Evolutionary conservation across 768 basidiomycete species (phyloP), one percentile per base, ranked within the genome.

Genomic region (Mycena polygramma): DNA sequence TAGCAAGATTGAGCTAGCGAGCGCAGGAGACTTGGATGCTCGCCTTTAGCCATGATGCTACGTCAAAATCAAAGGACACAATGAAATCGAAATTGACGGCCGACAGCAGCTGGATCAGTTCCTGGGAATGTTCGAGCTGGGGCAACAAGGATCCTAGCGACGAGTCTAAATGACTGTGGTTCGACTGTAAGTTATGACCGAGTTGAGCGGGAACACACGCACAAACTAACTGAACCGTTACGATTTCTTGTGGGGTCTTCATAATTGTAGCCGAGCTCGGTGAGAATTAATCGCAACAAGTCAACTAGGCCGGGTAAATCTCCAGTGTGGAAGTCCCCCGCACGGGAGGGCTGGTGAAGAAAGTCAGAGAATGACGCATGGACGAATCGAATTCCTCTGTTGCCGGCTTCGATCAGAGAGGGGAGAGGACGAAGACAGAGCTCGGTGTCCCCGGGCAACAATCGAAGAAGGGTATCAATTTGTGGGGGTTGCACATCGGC

Each of bases 301-400:
- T 61, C 19, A 6, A 49, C 46, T n/a, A n/a, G n/a, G 35, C 46
- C n/a, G 30, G 26, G 20, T 20, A 17, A 4, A 49, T 49, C 46
- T 22, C 35, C 35, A 20, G 19, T 49, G 49, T 36, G 49, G 35
- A 61, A 61, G 46, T 36, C 9, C 7, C 46, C 19, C 11, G 45
- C 43, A 45, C 43, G 43, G 15, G 15, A 45, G 10, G 4, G 8
- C 10, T 45, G 11, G 17, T 17, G 10, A 10, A 61, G 35, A 46
- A 61, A 61, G 37, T 61, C 59, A 37, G 15, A 10, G 35, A 61
- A 61, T 10, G 59, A 61, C 8, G 59, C 59, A 49, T 61, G 59
- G 5, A 49, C 36, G 35, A 61, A 49, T n/a, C n/a, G n/a, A n/a
- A n/a, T n/a, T n/a, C n/a, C n/a, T n/a, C n/a, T n/a, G n/a, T 9